These are phyloP conservation scores for Plasmodium coatneyi DNA, from an alignment of 169 alveolate species.

Conservation along the genomic window DNA sequence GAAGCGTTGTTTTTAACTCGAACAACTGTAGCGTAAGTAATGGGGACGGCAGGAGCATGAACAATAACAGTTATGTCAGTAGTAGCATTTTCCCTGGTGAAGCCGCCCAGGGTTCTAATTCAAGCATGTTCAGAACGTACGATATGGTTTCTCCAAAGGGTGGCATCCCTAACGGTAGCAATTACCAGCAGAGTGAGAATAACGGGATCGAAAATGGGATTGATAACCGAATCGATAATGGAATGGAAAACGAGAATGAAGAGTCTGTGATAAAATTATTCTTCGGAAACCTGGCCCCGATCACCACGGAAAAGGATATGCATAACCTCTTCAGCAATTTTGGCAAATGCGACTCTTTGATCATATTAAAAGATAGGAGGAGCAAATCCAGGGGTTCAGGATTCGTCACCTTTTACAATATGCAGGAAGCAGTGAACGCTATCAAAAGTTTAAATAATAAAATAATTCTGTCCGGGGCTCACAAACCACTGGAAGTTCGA, in stretches of 20 bases:
- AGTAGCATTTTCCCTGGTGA: neutral
- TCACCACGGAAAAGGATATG: constrained; percentile 76
- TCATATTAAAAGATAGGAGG: constrained; percentile 73
- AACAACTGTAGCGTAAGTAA: neutral
- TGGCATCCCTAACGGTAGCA: neutral
- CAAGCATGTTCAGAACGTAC: neutral
- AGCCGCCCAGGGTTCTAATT: neutral
- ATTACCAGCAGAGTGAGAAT: neutral
- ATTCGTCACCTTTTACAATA: constrained; percentile 74
- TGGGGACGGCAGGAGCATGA: neutral
- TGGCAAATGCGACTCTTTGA: constrained; percentile 72
- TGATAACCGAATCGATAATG: no score
- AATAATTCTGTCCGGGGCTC: constrained; percentile 74
- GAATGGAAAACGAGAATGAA: constrained; percentile 18
- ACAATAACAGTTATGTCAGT: neutral
- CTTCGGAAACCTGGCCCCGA: constrained; percentile 75
- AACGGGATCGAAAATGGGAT: neutral
- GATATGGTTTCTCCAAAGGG: neutral
- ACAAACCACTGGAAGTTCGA: constrained; percentile 74
- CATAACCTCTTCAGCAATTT: constrained; percentile 61
- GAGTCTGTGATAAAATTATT: constrained; percentile 56
- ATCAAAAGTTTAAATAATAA: constrained; percentile 69
- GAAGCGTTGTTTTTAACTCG: neutral
- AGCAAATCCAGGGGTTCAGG: constrained; percentile 75
- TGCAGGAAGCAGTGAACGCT: constrained; percentile 70